Conservation (phyloP, 306 rosid genomes). For the Prunus davidiana region DNA sequence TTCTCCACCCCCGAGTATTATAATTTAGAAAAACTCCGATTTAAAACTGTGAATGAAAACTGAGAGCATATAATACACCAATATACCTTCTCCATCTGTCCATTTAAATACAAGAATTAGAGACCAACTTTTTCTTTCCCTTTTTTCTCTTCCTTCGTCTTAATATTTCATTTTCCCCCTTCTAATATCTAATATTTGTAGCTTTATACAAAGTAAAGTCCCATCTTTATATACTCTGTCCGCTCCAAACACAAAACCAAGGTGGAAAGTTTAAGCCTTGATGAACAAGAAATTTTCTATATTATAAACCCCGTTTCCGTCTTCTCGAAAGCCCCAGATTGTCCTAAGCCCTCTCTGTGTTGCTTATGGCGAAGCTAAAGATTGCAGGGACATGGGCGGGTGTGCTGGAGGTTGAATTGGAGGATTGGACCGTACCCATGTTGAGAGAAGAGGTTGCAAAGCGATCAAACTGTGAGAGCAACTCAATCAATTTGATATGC, state of each 20-base stretch:
- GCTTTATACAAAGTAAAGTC: no score
- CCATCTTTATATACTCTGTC: no score
- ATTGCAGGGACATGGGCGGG: conserved; percentile 86
- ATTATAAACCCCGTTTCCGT: background rate
- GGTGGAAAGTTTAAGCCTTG: background rate
- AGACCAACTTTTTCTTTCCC: no score
- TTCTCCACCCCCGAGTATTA: background rate
- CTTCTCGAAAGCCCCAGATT: background rate
- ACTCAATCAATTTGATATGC: conserved; percentile 71
- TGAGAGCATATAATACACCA: background rate
- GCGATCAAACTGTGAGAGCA: conserved; percentile 54
- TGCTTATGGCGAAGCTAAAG: conserved; percentile 76
- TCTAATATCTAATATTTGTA: no score
- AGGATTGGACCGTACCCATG: conserved; percentile 58
- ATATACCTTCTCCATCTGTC: no score
- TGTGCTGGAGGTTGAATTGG: conserved; percentile 59
- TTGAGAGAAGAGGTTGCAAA: conserved; percentile 63
- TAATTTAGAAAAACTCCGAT: background rate
- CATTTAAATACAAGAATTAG: no score
- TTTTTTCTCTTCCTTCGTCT: no score
- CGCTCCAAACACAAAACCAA: background rate
- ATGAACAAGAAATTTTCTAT: background rate
- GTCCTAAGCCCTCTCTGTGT: background rate
- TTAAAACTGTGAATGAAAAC: no score
- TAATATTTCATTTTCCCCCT: no score